phyloP scores from a whole-genome alignment of 768 basidiomycete genomes.

The Coprinopsis cinerea region DNA sequence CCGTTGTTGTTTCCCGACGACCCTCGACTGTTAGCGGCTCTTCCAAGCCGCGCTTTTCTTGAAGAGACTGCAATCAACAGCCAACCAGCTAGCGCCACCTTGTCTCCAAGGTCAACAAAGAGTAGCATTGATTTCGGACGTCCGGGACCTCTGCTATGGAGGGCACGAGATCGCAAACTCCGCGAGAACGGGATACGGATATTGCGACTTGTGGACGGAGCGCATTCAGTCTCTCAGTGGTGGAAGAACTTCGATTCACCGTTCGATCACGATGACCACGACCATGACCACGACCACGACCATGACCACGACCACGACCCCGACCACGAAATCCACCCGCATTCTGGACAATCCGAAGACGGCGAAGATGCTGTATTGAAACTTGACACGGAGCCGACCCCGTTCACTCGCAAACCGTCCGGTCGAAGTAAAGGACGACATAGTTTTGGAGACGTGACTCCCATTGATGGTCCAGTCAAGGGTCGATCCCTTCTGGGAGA shows the following conservation, averaged over 20 bases:
- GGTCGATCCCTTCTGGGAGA: no score
- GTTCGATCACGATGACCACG: constrained; percentile 34
- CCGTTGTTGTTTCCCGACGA: constrained; percentile 81
- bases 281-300: constrained; percentile 21
- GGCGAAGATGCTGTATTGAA: constrained; percentile 30
- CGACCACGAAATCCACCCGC: constrained; percentile 33
- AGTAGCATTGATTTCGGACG: constrained; percentile 16
- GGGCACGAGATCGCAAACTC: constrained; percentile 50
- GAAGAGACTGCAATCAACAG: constrained; percentile 23
- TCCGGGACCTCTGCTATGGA: constrained; percentile 48
- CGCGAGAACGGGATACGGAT: constrained; percentile 55
- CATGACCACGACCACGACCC: constrained; percentile 30
- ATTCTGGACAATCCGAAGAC: constrained; percentile 28
- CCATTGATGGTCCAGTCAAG: no score
- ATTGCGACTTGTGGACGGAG: constrained; percentile 68
- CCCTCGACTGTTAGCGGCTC: constrained; percentile 68
- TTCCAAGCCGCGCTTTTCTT: constrained; percentile 43
- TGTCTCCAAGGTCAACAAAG: constrained; percentile 9
- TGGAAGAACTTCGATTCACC: constrained; percentile 34
- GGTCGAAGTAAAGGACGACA: constrained; percentile 46
- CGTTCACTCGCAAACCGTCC: constrained; percentile 65
- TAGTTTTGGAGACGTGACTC: constrained; percentile 41
- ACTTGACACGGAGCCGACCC: constrained; percentile 43
- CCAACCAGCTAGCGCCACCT: neutral
- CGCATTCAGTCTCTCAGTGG: constrained; percentile 58